These are phyloP conservation scores for Fusarium stilboides DNA, from an alignment of 2,329 filamentous ascomycete genomes.

Conservation along the genomic window DNA sequence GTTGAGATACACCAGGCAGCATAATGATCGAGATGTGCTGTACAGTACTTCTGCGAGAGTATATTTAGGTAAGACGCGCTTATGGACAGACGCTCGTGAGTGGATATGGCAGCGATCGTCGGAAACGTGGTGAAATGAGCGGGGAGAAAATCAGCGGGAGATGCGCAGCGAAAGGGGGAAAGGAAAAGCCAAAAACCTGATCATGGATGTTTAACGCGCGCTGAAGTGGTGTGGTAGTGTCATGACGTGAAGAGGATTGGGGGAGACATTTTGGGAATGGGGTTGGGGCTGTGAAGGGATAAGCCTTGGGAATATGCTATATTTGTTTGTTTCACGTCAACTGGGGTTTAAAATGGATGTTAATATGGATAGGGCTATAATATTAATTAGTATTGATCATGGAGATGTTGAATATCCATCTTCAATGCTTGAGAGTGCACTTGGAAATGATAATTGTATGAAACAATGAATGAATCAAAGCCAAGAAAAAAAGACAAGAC, in stretches of 20 bases:
- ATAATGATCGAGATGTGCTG: too few relatives aligned
- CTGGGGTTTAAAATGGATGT: not conserved
- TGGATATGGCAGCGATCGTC: not conserved
- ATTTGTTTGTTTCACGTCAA: slow-evolving; percentile 17
- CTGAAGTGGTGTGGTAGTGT: not conserved
- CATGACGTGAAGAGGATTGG: not conserved
- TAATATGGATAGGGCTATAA: not conserved
- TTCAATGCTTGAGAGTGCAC: not conserved
- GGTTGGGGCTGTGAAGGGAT: slow-evolving; percentile 1
- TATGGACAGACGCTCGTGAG: not conserved
- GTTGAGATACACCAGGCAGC: too few relatives aligned
- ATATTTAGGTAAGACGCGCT: too few relatives aligned
- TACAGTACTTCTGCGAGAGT: too few relatives aligned
- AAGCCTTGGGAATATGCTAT: slow-evolving; percentile 8
- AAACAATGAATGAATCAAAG: slow-evolving; percentile 2
- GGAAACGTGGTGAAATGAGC: not conserved
- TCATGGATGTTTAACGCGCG: not conserved
- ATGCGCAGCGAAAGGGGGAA: not conserved
- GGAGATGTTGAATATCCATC: not conserved
- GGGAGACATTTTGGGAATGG: too few relatives aligned
- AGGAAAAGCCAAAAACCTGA: not conserved
- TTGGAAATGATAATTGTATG: not conserved
- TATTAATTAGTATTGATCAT: not conserved
- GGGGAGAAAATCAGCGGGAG: not conserved
- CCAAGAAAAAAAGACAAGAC: slow-evolving; percentile 9